phyloP scores from a whole-genome alignment of 1,139 yeast species.

The Barnettozyma hawaiiensis region DNA sequence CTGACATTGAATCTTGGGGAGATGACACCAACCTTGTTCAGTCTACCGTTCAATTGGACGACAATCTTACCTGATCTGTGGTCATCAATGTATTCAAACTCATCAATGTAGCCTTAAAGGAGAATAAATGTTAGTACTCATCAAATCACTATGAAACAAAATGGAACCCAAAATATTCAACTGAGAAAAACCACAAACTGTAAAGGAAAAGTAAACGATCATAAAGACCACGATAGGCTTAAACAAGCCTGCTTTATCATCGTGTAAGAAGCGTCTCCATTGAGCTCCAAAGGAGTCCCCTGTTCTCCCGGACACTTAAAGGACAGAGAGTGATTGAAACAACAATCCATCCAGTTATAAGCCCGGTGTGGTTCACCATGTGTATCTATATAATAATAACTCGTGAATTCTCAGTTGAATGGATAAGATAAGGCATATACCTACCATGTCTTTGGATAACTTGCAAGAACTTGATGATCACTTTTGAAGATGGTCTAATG shows the following conservation, averaged over 20 bases:
- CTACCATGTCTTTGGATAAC: conserved; percentile 96
- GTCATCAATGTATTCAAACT: conserved; percentile 97
- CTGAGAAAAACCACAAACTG: conserved; percentile 32
- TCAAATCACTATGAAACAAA: too few relatives aligned
- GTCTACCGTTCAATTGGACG: conserved; percentile 94
- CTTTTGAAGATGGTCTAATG: conserved; percentile 98
- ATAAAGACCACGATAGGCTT: conserved; percentile 11
- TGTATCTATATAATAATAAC: too few relatives aligned
- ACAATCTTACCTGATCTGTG: conserved; percentile 99
- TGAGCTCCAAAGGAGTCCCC: conserved; percentile 27
- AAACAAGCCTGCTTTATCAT: conserved; percentile 33
- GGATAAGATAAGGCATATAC: conserved; percentile 25
- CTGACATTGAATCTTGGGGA: conserved; percentile 97
- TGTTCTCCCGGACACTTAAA: conserved; percentile 92
- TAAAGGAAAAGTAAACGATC: conserved; percentile 65
- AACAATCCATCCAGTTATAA: conserved; percentile 97
- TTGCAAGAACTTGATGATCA: conserved; percentile 90
- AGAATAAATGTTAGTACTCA: conserved; percentile 18
- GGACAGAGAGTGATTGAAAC: conserved; percentile 92
- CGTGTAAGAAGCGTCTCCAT: conserved; percentile 80
- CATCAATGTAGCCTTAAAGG: conserved; percentile 94
- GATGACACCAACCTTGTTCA: conserved; percentile 97
- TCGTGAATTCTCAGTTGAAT: not conserved
- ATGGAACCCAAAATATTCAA: not conserved
- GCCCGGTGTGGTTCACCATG: too few relatives aligned